Conservation (phyloP, 2,329 filamentous ascomycete genomes). For the Fragosphaeria purpurea region DNA sequence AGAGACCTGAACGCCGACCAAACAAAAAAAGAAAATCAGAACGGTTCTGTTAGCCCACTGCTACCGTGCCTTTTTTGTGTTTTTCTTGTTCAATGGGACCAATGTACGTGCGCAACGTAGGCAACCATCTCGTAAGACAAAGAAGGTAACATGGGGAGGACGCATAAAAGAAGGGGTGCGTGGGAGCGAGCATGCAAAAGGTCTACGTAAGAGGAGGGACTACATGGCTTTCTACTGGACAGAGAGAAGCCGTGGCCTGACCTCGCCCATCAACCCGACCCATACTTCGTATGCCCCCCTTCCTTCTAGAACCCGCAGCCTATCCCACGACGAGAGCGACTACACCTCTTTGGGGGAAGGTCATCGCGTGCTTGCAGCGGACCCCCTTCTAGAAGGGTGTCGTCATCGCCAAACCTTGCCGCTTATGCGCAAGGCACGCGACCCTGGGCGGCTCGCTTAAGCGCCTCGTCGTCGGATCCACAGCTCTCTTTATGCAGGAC, state of each 20-base stretch:
- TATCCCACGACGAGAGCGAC: too few relatives aligned
- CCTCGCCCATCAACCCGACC: neutral
- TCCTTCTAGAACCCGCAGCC: neutral
- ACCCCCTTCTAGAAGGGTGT: neutral
- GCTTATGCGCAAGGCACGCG: too few relatives aligned
- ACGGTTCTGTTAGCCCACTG: too few relatives aligned
- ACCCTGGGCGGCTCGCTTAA: too few relatives aligned
- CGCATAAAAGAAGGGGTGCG: too few relatives aligned
- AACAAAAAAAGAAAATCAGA: neutral
- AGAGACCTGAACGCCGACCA: conserved; percentile 45
- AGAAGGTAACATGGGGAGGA: too few relatives aligned
- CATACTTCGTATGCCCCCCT: neutral
- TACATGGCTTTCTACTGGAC: neutral
- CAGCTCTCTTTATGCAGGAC: too few relatives aligned
- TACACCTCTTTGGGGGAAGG: neutral
- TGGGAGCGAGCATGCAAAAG: neutral
- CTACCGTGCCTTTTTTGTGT: too few relatives aligned
- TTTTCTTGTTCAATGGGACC: too few relatives aligned
- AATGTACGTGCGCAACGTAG: too few relatives aligned
- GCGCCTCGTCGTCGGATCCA: too few relatives aligned
- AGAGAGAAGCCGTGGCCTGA: neutral
- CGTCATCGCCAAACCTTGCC: neutral
- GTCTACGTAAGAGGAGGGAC: neutral
- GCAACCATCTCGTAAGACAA: too few relatives aligned
- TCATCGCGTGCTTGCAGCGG: neutral